These are phyloP conservation scores for Fabrea salina DNA, from an alignment of 169 alveolate genomes.

Conservation along the genomic window DNA sequence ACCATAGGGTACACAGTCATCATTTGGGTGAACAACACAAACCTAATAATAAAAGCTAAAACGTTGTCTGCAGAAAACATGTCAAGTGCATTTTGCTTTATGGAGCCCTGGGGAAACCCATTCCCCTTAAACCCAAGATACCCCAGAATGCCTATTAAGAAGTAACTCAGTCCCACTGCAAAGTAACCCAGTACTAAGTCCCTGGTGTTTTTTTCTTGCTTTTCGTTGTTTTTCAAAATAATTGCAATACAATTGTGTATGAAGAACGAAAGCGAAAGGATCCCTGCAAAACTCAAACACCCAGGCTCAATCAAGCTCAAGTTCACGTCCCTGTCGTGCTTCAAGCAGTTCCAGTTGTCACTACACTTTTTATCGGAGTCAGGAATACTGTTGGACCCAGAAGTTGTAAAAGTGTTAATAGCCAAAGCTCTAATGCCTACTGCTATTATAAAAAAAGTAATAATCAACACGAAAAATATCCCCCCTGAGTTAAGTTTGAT, in stretches of 20 bases:
- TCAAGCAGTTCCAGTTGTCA: slow-evolving; percentile 25
- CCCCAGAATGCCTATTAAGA: slow-evolving; percentile 62
- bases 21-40: slow-evolving; percentile 56
- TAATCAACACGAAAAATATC: slow-evolving; percentile 50
- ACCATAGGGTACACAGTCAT: slow-evolving; percentile 67
- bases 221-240: slow-evolving; percentile 58
- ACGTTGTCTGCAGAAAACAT: slow-evolving; percentile 53
- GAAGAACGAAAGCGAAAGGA: slow-evolving; percentile 63
- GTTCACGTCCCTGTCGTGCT: slow-evolving; percentile 1
- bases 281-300: slow-evolving; percentile 56
- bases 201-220: slow-evolving; percentile 65
- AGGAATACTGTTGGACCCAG: slow-evolving; percentile 16
- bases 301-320: slow-evolving; percentile 43
- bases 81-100: slow-evolving; percentile 59
- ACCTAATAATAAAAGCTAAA: slow-evolving; percentile 59
- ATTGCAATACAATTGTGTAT: slow-evolving; percentile 63
- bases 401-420: slow-evolving; percentile 44
- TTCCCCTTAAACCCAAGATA: slow-evolving; percentile 73
- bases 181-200: slow-evolving; percentile 71
- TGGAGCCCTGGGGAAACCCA: slow-evolving; percentile 24
- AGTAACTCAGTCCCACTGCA: slow-evolving; percentile 59
- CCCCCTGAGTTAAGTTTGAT: slow-evolving; percentile 66
- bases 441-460: slow-evolving; percentile 57
- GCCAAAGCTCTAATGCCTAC: slow-evolving; percentile 59
- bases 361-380: not conserved